phyloP scores from a whole-genome alignment of 208 protist species.

The Leishmania arabica region DNA sequence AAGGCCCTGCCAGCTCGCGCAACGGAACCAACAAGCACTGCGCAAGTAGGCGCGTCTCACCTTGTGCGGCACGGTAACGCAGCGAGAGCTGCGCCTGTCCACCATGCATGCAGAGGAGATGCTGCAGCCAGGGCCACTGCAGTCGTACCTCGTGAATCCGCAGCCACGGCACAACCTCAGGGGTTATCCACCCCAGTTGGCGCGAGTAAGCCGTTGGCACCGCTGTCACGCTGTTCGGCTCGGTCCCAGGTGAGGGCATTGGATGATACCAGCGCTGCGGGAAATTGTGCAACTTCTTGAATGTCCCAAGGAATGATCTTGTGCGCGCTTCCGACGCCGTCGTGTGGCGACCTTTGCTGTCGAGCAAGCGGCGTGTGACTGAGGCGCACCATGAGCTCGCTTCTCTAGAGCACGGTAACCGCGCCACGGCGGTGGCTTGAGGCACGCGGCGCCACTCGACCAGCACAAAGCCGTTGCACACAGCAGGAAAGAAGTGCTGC shows the following conservation, averaged over 20 bases:
- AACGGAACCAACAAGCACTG: slow-evolving; percentile 24
- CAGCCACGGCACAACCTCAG: slow-evolving; percentile 28
- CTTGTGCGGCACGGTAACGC: not conserved
- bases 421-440: not conserved
- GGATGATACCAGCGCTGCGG: slow-evolving; percentile 7
- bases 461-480: slow-evolving; percentile 30
- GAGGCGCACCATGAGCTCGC: not conserved
- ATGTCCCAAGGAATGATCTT: not conserved
- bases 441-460: slow-evolving; percentile 21
- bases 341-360: not conserved
- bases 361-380: not conserved
- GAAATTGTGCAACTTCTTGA: not conserved
- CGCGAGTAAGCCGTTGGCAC: not conserved
- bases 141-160: slow-evolving; percentile 22
- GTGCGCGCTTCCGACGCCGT: not conserved
- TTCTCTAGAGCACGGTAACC: not conserved
- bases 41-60: not conserved
- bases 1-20: not conserved
- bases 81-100: slow-evolving; percentile 26
- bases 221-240: not conserved
- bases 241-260: not conserved
- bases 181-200: slow-evolving; percentile 14
- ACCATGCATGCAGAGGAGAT: slow-evolving; percentile 27
- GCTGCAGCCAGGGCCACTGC: slow-evolving; percentile 37
- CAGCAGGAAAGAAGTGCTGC: not conserved